These are phyloP conservation scores for Fulvia fulva DNA, from an alignment of 2,329 filamentous ascomycete species.

Conservation along the genomic window DNA sequence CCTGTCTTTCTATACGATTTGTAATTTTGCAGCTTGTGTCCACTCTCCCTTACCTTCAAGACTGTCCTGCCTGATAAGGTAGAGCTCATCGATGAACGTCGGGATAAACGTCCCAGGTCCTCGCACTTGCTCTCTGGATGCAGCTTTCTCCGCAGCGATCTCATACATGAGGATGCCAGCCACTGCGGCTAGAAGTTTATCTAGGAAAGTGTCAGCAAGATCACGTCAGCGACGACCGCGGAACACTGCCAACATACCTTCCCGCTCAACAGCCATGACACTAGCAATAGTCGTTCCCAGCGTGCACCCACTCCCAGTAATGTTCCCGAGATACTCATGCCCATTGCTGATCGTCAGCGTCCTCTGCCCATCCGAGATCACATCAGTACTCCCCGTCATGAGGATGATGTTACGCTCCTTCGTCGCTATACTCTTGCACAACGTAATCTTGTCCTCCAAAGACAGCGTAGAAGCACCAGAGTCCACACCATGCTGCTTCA, in stretches of 20 bases:
- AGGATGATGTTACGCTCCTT: slow-evolving; percentile 70
- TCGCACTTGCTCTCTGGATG: slow-evolving; percentile 55
- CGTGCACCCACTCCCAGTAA: slow-evolving; percentile 77
- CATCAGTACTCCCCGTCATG: slow-evolving; percentile 76
- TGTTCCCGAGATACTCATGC: slow-evolving; percentile 62
- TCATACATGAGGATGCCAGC: slow-evolving; percentile 75
- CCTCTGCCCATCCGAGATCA: slow-evolving; percentile 68
- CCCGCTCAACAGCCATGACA: slow-evolving; percentile 60
- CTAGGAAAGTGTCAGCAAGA: slow-evolving; percentile 25
- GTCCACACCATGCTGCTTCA: slow-evolving; percentile 77
- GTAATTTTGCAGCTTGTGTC: slow-evolving; percentile 51
- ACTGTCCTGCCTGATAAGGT: slow-evolving; percentile 47
- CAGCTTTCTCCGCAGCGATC: slow-evolving; percentile 68
- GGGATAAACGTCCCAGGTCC: slow-evolving; percentile 87
- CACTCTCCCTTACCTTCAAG: slow-evolving; percentile 48
- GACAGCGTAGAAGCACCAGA: slow-evolving; percentile 57
- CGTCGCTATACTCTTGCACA: slow-evolving; percentile 64
- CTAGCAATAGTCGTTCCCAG: slow-evolving; percentile 78
- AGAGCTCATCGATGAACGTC: slow-evolving; percentile 72
- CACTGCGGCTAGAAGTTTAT: slow-evolving; percentile 68
- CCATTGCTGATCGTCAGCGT: slow-evolving; percentile 72
- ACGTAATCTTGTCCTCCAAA: slow-evolving; percentile 52
- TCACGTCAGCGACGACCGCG: too few relatives aligned
- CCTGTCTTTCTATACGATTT: slow-evolving; percentile 29
- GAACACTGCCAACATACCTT: slow-evolving; percentile 11